Conservation (phyloP, 2,329 filamentous ascomycete species). For the Aureobasidium sp. region DNA sequence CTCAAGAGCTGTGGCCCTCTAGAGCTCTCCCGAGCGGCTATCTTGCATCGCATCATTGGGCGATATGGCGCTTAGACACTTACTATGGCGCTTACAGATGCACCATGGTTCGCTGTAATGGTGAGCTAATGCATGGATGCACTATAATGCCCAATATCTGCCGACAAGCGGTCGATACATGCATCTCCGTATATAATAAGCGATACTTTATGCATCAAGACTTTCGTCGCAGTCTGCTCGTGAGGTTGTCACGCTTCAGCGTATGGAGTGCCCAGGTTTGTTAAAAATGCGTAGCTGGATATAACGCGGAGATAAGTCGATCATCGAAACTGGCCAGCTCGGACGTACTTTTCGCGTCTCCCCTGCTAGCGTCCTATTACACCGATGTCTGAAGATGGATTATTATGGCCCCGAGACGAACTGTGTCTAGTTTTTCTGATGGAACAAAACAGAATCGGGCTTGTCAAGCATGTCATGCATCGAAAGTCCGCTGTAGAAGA, state of each 20-base stretch:
- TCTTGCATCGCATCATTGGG: not conserved
- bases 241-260: too few relatives aligned
- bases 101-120: not conserved
- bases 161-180: not conserved
- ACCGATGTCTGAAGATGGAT: not conserved
- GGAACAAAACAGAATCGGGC: not conserved
- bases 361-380: not conserved
- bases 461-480: not conserved
- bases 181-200: not conserved
- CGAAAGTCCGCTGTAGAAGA: not conserved
- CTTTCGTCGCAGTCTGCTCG: not conserved
- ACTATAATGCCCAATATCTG: not conserved
- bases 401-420: too few relatives aligned
- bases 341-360: too few relatives aligned
- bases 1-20: too few relatives aligned
- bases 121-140: not conserved
- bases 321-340: too few relatives aligned
- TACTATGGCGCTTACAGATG: not conserved
- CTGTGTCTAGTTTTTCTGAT: too few relatives aligned
- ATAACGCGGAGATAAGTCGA: not conserved
- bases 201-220: too few relatives aligned
- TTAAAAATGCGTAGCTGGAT: not conserved
- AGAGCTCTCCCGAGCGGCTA: not conserved
- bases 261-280: too few relatives aligned
- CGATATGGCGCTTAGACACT: not conserved